phyloP scores from a whole-genome alignment of 441 rosid species.

The Arabidopsis hybrid region DNA sequence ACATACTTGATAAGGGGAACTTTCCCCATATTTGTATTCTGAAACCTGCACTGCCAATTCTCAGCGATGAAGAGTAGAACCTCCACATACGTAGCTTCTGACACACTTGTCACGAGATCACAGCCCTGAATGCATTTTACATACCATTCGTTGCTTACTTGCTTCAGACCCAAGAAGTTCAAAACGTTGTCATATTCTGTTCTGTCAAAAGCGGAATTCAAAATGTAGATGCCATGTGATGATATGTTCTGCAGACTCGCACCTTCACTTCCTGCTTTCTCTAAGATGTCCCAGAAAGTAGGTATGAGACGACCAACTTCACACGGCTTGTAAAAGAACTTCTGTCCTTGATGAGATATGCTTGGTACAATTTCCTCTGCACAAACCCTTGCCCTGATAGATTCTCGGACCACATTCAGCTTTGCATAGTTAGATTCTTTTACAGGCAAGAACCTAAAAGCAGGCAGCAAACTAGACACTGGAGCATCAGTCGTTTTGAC shows the following conservation, averaged over 20 bases:
- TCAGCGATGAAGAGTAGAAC: constrained; percentile 59
- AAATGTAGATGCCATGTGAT: constrained; percentile 54
- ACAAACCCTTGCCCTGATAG: constrained; percentile 49
- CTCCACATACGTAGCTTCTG: constrained; percentile 58
- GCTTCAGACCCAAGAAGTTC: constrained; percentile 59
- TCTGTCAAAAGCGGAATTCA: constrained; percentile 59
- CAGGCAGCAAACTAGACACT: constrained; percentile 52
- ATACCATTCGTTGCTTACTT: constrained; percentile 62
- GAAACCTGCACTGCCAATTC: constrained; percentile 56
- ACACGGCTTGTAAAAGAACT: constrained; percentile 62
- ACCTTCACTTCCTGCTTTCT: constrained; percentile 55
- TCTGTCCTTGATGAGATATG: constrained; percentile 57
- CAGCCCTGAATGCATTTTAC: constrained; percentile 62
- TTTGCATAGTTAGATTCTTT: constrained; percentile 44
- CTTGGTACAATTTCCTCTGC: constrained; percentile 64
- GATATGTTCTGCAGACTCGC: constrained; percentile 63
- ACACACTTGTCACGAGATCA: constrained; percentile 53
- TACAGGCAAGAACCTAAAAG: constrained; percentile 70
- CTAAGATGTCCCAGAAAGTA: constrained; percentile 65
- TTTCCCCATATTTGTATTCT: constrained; percentile 37
- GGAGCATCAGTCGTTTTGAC: constrained; percentile 67
- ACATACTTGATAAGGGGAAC: constrained; percentile 65
- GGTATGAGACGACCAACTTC: constrained; percentile 66
- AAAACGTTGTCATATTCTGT: constrained; percentile 47
- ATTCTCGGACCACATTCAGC: constrained; percentile 59